A percentile compares a stretch with the other conserved stretches of the same genome.
Evolutionary conservation across 495 filamentous ascomycete species (phyloP).

Genomic region (Cladorrhinum samala): DNA sequence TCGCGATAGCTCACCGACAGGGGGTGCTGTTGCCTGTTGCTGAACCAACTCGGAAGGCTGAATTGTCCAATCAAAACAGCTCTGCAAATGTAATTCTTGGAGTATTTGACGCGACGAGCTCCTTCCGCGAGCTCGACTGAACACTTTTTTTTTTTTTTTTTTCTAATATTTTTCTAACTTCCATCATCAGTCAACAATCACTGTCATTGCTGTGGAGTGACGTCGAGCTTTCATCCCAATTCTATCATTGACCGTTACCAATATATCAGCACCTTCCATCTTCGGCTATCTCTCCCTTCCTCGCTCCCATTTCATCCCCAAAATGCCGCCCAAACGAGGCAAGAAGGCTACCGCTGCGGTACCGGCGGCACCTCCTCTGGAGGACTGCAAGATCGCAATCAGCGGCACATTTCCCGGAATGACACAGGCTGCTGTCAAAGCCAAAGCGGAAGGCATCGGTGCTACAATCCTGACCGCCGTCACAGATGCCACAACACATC

Average conservation of each 20-base stretch:
- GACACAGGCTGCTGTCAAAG: slow-evolving; percentile 44
- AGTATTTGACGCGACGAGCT: neutral
- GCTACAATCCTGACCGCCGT: slow-evolving; percentile 43
- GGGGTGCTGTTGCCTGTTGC: slow-evolving; percentile 22
- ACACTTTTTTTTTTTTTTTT: no score
- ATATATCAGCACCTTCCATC: neutral
- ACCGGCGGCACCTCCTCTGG: slow-evolving; percentile 28
- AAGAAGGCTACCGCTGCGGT: slow-evolving; percentile 25
- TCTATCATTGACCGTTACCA: neutral
- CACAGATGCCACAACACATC: slow-evolving; percentile 49
- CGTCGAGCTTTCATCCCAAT: no score
- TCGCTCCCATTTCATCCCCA: slow-evolving; percentile 4
- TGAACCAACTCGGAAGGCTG: slow-evolving; percentile 18
- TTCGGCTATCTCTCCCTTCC: neutral
- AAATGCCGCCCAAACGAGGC: slow-evolving; percentile 23
- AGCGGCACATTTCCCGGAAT: slow-evolving; percentile 53
- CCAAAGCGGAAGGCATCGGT: slow-evolving; percentile 43
- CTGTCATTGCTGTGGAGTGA: no score
- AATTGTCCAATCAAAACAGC: slow-evolving; percentile 4
- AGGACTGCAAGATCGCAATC: slow-evolving; percentile 48
- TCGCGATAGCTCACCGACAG: slow-evolving; percentile 5
- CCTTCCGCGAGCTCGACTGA: no score
- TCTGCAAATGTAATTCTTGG: neutral
- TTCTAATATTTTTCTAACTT: no score
- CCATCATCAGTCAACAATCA: no score